phyloP scores from a whole-genome alignment of 192 early-diverging fungal genomes.

The Phycomyces blakesleeanus region DNA sequence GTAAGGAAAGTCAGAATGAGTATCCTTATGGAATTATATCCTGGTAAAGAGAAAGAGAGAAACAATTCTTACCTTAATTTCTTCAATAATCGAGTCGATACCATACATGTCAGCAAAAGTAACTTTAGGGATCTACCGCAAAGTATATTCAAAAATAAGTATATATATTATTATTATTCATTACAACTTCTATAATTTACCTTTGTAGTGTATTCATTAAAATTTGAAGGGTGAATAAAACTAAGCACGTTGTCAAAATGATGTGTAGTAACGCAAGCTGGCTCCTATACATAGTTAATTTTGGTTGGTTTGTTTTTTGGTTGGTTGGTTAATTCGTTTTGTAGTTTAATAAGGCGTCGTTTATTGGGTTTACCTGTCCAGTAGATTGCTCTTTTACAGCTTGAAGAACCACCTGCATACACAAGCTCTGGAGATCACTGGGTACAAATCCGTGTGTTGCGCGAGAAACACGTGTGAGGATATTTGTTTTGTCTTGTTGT shows the following conservation, averaged over 20 bases:
- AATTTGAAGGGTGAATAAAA: conserved; percentile 51
- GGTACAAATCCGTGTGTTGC: conserved; percentile 77
- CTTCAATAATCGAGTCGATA: conserved; percentile 60
- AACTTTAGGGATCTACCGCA: conserved; percentile 52
- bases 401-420: conserved; percentile 43
- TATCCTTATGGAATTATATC: conserved; percentile 1
- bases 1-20: background rate
- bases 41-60: too few relatives aligned
- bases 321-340: too few relatives aligned
- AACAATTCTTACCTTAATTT: conserved; percentile 48
- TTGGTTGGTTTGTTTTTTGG: too few relatives aligned
- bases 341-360: too few relatives aligned
- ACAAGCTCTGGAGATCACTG: conserved; percentile 73
- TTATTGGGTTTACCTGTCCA: conserved; percentile 23
- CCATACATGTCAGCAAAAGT: conserved; percentile 75
- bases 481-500: conserved; percentile 19
- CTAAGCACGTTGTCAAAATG: conserved; percentile 45
- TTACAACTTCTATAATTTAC: too few relatives aligned
- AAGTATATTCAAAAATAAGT: too few relatives aligned
- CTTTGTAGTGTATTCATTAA: conserved; percentile 48
- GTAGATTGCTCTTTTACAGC: conserved; percentile 41
- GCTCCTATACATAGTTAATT: too few relatives aligned
- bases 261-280: background rate
- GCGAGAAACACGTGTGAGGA: conserved; percentile 43
- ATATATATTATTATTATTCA: too few relatives aligned